phyloP scores from a whole-genome alignment of 2,329 filamentous ascomycete species.

The Fusarium sp. region DNA sequence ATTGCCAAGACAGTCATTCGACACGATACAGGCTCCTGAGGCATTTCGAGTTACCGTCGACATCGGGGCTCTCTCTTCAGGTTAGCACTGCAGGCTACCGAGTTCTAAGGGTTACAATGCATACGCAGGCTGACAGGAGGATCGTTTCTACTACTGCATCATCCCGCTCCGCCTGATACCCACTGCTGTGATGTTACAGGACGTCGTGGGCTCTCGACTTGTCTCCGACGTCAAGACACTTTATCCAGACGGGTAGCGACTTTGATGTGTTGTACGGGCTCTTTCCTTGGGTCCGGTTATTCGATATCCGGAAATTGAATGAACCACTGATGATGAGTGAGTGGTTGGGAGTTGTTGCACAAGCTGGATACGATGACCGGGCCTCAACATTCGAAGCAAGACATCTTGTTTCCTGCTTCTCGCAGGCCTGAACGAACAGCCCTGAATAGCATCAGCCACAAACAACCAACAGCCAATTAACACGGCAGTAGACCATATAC shows the following conservation, averaged over 20 bases:
- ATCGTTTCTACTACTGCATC: constrained; percentile 24
- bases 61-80: constrained; percentile 23
- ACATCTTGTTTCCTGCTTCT: constrained; percentile 17
- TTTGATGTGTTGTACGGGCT: constrained; percentile 6
- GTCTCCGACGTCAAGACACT: constrained; percentile 10
- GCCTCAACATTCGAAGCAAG: constrained; percentile 10
- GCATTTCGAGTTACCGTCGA: background rate
- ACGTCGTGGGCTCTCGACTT: background rate
- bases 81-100: constrained; percentile 27
- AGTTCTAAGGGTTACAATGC: background rate
- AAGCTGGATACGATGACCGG: constrained; percentile 26
- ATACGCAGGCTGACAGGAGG: constrained; percentile 20
- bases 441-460: constrained; percentile 31
- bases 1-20: background rate
- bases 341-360: constrained; percentile 19
- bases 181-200: constrained; percentile 15
- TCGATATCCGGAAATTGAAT: background rate
- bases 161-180: constrained; percentile 18
- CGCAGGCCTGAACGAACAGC: constrained; percentile 15
- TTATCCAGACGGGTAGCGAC: constrained; percentile 9
- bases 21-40: background rate
- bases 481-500: background rate
- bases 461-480: constrained; percentile 18
- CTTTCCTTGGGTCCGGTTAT: background rate
- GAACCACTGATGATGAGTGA: background rate